These are phyloP conservation scores for Brassica cretica DNA, from an alignment of 345 rosid genomes.

Conservation along the genomic window DNA sequence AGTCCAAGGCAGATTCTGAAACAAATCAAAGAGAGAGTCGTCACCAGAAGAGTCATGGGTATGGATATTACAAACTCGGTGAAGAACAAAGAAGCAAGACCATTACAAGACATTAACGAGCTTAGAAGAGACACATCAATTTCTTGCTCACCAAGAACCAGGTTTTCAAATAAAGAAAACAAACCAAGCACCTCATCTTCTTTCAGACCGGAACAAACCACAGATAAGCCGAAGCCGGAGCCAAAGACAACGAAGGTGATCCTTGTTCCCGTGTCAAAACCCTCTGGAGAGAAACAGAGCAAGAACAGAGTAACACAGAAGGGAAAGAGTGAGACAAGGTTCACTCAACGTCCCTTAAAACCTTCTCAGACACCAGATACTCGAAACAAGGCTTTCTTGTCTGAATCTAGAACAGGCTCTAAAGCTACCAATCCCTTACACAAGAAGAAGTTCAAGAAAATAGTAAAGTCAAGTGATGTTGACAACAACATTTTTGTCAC, in stretches of 20 bases:
- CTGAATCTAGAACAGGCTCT: slow-evolving; percentile 40
- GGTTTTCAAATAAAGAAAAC: slow-evolving; percentile 50
- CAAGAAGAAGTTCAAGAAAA: slow-evolving; percentile 51
- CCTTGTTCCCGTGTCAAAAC: slow-evolving; percentile 10
- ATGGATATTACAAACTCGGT: slow-evolving; percentile 74
- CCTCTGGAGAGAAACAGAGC: slow-evolving; percentile 37
- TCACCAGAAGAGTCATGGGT: slow-evolving; percentile 57
- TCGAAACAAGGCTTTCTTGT: slow-evolving; percentile 47
- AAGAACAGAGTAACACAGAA: slow-evolving; percentile 23
- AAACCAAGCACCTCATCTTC: slow-evolving; percentile 28
- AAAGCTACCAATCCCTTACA: slow-evolving; percentile 41
- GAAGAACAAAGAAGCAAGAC: slow-evolving; percentile 39
- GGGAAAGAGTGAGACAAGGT: slow-evolving; percentile 32
- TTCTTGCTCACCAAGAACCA: slow-evolving; percentile 60
- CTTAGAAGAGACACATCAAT: slow-evolving; percentile 38
- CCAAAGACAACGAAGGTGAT: slow-evolving; percentile 27
- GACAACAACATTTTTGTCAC: slow-evolving; percentile 36
- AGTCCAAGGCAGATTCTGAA: slow-evolving; percentile 56
- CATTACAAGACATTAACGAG: slow-evolving; percentile 9
- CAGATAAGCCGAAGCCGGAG: slow-evolving; percentile 5
- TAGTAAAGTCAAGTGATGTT: not conserved
- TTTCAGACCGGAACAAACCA: slow-evolving; percentile 28
- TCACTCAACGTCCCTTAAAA: slow-evolving; percentile 37
- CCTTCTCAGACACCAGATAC: slow-evolving; percentile 46
- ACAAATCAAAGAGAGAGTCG: slow-evolving; percentile 69